Evolutionary conservation across 2,329 filamentous ascomycete genomes (phyloP).

Genomic region (Pezicula rhizophila): DNA sequence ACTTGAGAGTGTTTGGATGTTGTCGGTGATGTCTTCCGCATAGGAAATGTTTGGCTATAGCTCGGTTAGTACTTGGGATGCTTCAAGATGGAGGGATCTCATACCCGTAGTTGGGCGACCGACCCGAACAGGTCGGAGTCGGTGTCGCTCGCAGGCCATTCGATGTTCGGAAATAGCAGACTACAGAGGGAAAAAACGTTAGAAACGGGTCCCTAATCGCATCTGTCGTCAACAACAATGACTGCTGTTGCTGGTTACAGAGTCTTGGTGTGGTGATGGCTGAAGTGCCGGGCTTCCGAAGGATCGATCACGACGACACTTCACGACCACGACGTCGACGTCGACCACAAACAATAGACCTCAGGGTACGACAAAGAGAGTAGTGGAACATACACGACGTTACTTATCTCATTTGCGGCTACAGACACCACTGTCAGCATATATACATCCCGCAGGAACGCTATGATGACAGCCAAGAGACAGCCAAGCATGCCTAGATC

Average conservation of each 20-base stretch:
- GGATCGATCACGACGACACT: too few relatives aligned
- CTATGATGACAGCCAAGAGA: not conserved
- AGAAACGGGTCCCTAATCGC: not conserved
- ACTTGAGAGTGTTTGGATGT: slow-evolving; percentile 71
- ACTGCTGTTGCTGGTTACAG: not conserved
- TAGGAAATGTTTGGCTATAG: slow-evolving; percentile 25
- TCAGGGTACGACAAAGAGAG: too few relatives aligned
- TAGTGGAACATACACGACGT: too few relatives aligned
- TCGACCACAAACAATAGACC: too few relatives aligned
- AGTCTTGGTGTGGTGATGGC: not conserved
- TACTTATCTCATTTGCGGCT: too few relatives aligned
- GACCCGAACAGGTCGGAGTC: slow-evolving; percentile 9
- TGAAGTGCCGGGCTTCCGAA: not conserved
- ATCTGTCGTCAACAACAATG: not conserved
- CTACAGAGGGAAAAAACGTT: slow-evolving; percentile 12
- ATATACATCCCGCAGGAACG: not conserved
- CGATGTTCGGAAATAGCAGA: slow-evolving; percentile 24
- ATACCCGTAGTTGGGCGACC: slow-evolving; percentile 21
- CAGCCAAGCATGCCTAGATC: slow-evolving; percentile 1
- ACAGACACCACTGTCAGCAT: not conserved
- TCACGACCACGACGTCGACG: too few relatives aligned
- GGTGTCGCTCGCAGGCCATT: slow-evolving; percentile 18
- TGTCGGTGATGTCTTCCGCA: slow-evolving; percentile 36
- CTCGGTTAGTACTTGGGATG: slow-evolving; percentile 3
- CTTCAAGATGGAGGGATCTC: slow-evolving; percentile 3